Conservation (phyloP, 495 filamentous ascomycete genomes). For the Alectoria sarmentosa region DNA sequence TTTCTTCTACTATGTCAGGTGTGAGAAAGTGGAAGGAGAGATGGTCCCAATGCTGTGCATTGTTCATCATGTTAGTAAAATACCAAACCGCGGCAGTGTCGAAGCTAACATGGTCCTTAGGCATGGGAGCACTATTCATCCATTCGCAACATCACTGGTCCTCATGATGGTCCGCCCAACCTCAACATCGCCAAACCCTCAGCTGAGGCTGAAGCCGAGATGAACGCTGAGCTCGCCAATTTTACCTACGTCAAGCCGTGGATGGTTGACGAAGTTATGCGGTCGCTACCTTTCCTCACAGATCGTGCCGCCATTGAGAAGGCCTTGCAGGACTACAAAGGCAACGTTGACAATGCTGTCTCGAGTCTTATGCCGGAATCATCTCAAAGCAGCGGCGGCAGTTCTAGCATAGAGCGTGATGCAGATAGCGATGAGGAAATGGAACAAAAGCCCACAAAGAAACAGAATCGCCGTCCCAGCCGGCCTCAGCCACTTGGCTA, state of each 20-base stretch:
- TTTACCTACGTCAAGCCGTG: conserved; percentile 43
- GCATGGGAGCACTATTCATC: conserved; percentile 71
- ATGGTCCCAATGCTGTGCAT: conserved; percentile 47
- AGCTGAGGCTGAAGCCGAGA: conserved; percentile 25
- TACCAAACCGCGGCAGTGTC: conserved; percentile 13
- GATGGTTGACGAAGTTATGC: conserved; percentile 55
- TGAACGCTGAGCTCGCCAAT: conserved; percentile 34
- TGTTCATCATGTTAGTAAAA: conserved; percentile 60
- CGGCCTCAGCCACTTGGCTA: conserved; percentile 26
- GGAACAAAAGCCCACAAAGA: conserved; percentile 39
- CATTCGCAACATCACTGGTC: conserved; percentile 54
- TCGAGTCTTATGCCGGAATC: conserved; percentile 49
- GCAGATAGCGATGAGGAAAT: conserved; percentile 43
- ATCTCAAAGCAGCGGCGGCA: conserved; percentile 33
- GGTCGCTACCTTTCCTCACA: conserved; percentile 49
- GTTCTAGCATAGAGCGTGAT: conserved; percentile 44
- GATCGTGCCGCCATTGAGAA: conserved; percentile 49
- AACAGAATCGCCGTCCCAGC: conserved; percentile 39
- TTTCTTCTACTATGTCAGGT: conserved; percentile 40
- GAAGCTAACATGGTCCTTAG: conserved; percentile 30
- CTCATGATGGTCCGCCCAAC: conserved; percentile 49
- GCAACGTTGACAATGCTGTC: conserved; percentile 54
- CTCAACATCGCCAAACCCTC: conserved; percentile 32
- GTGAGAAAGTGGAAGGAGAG: conserved; percentile 30
- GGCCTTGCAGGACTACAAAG: conserved; percentile 51